Conservation (phyloP, 768 basidiomycete species). For the Phaffia australis region DNA sequence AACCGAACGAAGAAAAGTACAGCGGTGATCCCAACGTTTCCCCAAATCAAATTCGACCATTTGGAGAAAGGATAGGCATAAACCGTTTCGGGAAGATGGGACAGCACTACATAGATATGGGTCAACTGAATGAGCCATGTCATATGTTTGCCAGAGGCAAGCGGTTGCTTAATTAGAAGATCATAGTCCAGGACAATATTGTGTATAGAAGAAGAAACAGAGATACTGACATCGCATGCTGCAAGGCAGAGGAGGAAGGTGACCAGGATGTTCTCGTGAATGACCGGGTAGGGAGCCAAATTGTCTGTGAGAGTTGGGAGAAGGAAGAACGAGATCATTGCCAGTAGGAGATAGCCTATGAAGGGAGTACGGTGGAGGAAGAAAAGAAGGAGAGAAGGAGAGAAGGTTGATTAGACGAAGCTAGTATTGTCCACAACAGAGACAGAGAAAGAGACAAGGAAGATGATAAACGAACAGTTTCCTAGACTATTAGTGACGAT, state of each 20-base stretch:
- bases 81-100: conserved; percentile 32
- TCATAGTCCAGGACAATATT: conserved; percentile 27
- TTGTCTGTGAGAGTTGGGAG: conserved; percentile 30
- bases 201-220: not conserved
- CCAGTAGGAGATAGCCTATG: conserved; percentile 34
- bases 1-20: conserved; percentile 30
- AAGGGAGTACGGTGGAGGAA: too few species aligned
- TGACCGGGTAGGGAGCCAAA: conserved; percentile 19
- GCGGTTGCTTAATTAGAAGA: not conserved
- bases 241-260: conserved; percentile 35
- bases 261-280: conserved; percentile 33
- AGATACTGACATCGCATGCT: conserved; percentile 31
- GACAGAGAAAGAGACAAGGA: not conserved
- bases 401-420: not conserved
- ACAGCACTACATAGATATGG: conserved; percentile 30
- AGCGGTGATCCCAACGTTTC: conserved; percentile 34
- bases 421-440: not conserved
- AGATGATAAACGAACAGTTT: conserved; percentile 30
- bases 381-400: not conserved
- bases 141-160: conserved; percentile 27
- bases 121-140: conserved; percentile 10
- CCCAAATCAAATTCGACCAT: conserved; percentile 35
- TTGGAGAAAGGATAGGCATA: conserved; percentile 25
- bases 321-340: conserved; percentile 33
- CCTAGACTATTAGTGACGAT: conserved; percentile 33